Conservation (phyloP, 2,329 filamentous ascomycete genomes). For the Atkinsonella hypoxylon region DNA sequence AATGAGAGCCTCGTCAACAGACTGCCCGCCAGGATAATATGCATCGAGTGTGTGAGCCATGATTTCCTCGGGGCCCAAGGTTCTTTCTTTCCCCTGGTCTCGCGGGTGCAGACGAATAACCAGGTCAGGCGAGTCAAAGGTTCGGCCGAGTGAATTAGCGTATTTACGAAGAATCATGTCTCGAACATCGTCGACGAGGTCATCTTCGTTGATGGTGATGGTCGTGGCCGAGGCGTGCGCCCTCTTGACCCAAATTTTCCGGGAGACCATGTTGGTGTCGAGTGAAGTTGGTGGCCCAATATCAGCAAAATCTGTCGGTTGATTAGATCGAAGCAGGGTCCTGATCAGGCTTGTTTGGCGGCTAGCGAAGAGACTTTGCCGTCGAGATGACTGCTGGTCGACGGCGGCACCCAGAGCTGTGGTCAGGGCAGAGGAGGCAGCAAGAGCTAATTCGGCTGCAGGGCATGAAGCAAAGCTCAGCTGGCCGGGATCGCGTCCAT, state of each 20-base stretch:
- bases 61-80: slow-evolving; percentile 74
- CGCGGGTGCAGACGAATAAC: slow-evolving; percentile 66
- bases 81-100: slow-evolving; percentile 52
- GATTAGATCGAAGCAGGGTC: slow-evolving; percentile 18
- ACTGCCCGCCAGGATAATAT: slow-evolving; percentile 79
- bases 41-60: slow-evolving; percentile 67
- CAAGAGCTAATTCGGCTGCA: slow-evolving; percentile 15
- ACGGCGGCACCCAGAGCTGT: slow-evolving; percentile 11
- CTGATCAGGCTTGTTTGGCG: slow-evolving; percentile 22
- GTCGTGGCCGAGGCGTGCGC: slow-evolving; percentile 76
- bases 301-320: slow-evolving; percentile 11
- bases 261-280: slow-evolving; percentile 43
- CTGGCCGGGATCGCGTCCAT: slow-evolving; percentile 16
- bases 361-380: slow-evolving; percentile 26
- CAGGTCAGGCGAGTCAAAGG: slow-evolving; percentile 85
- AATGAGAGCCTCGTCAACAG: slow-evolving; percentile 75
- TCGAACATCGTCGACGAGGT: slow-evolving; percentile 87
- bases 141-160: slow-evolving; percentile 77
- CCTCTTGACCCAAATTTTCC: slow-evolving; percentile 93
- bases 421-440: slow-evolving; percentile 2
- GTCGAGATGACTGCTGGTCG: slow-evolving; percentile 12
- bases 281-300: slow-evolving; percentile 20
- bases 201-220: slow-evolving; percentile 74
- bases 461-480: slow-evolving; percentile 15
- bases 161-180: slow-evolving; percentile 91